Evolutionary conservation across 768 basidiomycete genomes (phyloP), one percentile per base, ranked within the genome.

Genomic region (Saitozyma sp.): DNA sequence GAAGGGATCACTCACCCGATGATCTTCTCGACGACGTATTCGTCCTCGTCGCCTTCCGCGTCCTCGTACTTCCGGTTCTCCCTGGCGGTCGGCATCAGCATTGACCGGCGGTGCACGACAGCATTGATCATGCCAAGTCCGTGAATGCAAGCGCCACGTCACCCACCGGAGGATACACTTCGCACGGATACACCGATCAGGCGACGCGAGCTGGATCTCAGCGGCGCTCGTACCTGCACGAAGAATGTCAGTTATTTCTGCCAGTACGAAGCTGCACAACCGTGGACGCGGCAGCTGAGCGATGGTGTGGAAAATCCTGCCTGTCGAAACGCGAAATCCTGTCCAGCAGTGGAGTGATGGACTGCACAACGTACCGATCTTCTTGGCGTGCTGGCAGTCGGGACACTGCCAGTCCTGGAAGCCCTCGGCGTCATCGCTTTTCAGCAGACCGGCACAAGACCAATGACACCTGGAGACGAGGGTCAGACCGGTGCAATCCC

Each of bases 81-180:
- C 54, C 13, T 20, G 38, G 39, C 8, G 29, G 29, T 29, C 29
- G 29, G 2, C 29, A 2, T 13, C 42, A 7, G 19, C n/a, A n/a
- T n/a, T n/a, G n/a, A n/a, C n/a, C n/a, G n/a, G n/a, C n/a, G n/a
- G n/a, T n/a, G n/a, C n/a, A n/a, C n/a, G n/a, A n/a, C 29, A 29
- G 29, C 29, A 29, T 29, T 29, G 29, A 29, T 29, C 29, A 29
- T 29, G 29, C 29, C 29, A 2, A 5, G 29, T 29, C 29, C 2
- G 29, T 29, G 29, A 5, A 29, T 29, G 19, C 42, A 29, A 19
- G 45, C 29, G 16, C 16, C 16, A 6, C n/a, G 13, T 13, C 3
- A 38, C 57, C 41, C 45, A 59, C 58, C 8, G 50, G 11, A 51
- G 58, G 29, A 50, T 59, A 38, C 58, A 59, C 10, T 59, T 50